These are phyloP conservation scores for Polyporus arcularius DNA, from an alignment of 768 basidiomycete species.

Conservation along the genomic window DNA sequence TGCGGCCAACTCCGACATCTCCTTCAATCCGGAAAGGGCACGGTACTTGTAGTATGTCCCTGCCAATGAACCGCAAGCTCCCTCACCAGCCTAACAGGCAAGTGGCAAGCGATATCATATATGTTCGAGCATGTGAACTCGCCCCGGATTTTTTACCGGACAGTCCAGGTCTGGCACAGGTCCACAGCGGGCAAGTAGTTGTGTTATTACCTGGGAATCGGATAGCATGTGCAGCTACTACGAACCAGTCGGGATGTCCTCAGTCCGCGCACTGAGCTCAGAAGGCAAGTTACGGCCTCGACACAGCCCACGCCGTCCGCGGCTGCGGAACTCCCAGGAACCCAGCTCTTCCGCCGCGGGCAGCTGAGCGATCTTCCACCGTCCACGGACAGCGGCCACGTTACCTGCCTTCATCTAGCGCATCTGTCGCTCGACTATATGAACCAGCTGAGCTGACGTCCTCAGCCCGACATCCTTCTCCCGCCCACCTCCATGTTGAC, in stretches of 20 bases:
- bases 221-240: neutral
- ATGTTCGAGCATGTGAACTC: no score
- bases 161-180: no score
- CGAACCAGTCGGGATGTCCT: neutral
- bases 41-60: no score
- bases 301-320: slow-evolving; percentile 2
- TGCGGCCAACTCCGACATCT: no score
- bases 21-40: no score
- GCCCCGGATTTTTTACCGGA: no score
- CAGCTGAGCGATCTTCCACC: slow-evolving; percentile 8
- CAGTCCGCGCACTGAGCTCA: neutral
- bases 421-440: slow-evolving; percentile 5
- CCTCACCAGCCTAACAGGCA: no score
- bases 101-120: no score
- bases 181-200: no score
- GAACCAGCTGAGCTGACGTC: neutral
- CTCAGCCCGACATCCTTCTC: slow-evolving; percentile 1
- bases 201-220: neutral
- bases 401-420: neutral
- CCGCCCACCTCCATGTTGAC: slow-evolving; percentile 17
- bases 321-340: neutral
- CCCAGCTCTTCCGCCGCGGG: neutral
- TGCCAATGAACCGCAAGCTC: no score
- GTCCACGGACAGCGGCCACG: neutral
- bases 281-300: slow-evolving; percentile 3